Evolutionary conservation across 1,284 basidiomycete genomes (phyloP).

Genomic region (Cerrena zonata): DNA sequence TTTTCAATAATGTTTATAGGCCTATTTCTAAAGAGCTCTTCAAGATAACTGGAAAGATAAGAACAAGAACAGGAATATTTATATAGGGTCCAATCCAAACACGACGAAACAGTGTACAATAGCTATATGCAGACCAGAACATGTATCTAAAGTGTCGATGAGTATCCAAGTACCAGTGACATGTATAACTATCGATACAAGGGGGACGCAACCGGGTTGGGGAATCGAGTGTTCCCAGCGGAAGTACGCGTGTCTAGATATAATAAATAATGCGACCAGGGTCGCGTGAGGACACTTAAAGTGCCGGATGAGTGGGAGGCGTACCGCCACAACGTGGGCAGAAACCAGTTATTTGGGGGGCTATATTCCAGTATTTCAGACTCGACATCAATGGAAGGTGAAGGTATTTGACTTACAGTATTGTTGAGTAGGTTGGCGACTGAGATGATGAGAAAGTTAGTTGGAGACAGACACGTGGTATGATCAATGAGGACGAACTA

Average conservation of each 20-base stretch:
- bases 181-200: background rate
- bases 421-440: slow-evolving; percentile 25
- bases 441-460: slow-evolving; percentile 4
- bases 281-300: too few relatives aligned
- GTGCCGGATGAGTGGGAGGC: background rate
- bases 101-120: too few relatives aligned
- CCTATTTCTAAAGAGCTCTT: background rate
- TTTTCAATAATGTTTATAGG: background rate
- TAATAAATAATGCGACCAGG: too few relatives aligned
- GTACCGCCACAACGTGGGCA: slow-evolving; percentile 10
- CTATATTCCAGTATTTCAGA: too few relatives aligned
- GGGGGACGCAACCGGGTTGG: background rate
- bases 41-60: too few relatives aligned
- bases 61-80: too few relatives aligned
- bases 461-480: background rate
- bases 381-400: too few relatives aligned
- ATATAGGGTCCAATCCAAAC: too few relatives aligned
- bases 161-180: too few relatives aligned
- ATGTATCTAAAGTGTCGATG: too few relatives aligned
- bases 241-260: too few relatives aligned
- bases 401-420: slow-evolving; percentile 19
- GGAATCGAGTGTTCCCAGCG: background rate
- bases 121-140: background rate
- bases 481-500: slow-evolving; percentile 16
- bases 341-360: slow-evolving; percentile 12